Conservation (phyloP, 306 rosid species). For the Fagus crenata region DNA sequence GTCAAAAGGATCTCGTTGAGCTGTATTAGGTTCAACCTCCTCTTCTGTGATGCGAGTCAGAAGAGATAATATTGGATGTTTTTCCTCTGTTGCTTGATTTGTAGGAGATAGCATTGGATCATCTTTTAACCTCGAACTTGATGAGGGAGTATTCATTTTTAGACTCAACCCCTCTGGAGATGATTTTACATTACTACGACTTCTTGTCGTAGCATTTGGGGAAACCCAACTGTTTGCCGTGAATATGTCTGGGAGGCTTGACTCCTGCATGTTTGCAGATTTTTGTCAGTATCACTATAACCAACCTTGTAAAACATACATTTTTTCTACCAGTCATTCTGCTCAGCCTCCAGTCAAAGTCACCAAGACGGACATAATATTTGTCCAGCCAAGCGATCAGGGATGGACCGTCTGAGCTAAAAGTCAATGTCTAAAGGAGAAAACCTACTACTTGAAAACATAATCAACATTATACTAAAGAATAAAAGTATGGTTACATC, state of each 20-base stretch:
- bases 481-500: background rate
- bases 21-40: conserved; percentile 32
- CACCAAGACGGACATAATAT: conserved; percentile 3
- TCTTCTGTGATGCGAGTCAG: conserved; percentile 27
- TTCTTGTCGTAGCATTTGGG: conserved; percentile 77
- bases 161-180: conserved; percentile 33
- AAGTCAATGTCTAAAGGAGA: background rate
- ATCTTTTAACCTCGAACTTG: conserved; percentile 33
- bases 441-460: background rate
- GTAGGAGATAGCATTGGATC: conserved; percentile 36
- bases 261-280: conserved; percentile 64
- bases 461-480: background rate
- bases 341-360: background rate
- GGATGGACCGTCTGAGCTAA: background rate
- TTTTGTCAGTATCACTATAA: conserved; percentile 7
- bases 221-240: conserved; percentile 71
- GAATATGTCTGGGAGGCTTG: conserved; percentile 81
- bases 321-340: background rate
- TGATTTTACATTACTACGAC: conserved; percentile 57
- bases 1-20: conserved; percentile 43
- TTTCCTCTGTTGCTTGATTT: conserved; percentile 34
- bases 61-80: conserved; percentile 58
- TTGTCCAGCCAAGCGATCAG: background rate
- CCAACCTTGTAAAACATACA: background rate
- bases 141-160: conserved; percentile 13